A percentile compares a stretch with the other conserved stretches of the same genome.
Conservation (phyloP, 2,329 filamentous ascomycete genomes). For the Diatrype stigma region DNA sequence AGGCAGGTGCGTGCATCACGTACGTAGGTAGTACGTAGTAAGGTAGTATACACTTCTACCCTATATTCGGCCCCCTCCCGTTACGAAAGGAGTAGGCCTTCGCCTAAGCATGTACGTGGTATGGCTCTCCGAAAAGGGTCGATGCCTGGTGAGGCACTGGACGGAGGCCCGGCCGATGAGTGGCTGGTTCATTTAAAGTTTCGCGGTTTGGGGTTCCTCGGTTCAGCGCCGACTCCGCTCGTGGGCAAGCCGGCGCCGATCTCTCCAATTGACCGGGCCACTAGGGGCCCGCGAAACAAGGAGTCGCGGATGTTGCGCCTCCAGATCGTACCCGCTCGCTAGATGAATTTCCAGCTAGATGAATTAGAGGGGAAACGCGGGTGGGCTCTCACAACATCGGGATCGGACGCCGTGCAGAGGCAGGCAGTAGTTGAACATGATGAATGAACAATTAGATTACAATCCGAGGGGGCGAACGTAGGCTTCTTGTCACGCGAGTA, state of each 20-base stretch:
- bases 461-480: conserved; percentile 20
- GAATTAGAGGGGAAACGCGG: neutral
- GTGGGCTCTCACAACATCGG: no score
- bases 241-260: neutral
- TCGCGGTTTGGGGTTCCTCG: neutral
- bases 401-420: no score
- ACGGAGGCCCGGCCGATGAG: neutral
- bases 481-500: conserved; percentile 9
- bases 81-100: no score
- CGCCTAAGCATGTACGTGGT: no score
- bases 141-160: neutral
- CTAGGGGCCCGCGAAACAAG: no score
- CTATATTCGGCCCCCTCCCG: no score
- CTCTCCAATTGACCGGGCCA: neutral
- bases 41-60: no score
- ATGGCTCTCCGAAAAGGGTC: no score
- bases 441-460: neutral
- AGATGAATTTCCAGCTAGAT: neutral
- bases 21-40: no score
- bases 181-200: neutral
- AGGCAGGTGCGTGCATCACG: no score
- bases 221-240: neutral
- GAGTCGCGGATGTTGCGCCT: neutral
- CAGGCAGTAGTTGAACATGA: no score
- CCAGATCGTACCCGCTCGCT: neutral